Evolutionary conservation across 2,329 filamentous ascomycete genomes (phyloP), one percentile per base, ranked within the genome.

Genomic region (Sphaerulina vaccinii): DNA sequence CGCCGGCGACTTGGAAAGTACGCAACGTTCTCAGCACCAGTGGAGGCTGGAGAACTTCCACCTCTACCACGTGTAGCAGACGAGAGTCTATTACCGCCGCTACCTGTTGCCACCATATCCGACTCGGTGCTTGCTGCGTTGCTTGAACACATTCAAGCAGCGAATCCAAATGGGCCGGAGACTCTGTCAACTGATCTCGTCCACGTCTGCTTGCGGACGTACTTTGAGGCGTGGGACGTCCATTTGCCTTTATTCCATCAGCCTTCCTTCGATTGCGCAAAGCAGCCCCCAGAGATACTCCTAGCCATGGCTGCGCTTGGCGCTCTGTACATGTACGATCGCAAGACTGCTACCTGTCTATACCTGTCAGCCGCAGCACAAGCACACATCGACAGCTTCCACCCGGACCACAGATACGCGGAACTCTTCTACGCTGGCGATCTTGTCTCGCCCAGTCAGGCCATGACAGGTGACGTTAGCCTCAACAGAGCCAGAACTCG

Each of bases 211-310:
- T 39, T 49, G 13, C 29, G 24, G 15, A 41, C 47, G 5, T 49
- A 24, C 29, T 42, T 49, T n/a, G 36, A 49, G 18, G 21, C 38
- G 3, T 49, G 35, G 24, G 33, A 49, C 13, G 10, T 49, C 4
- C 47, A 49, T 32, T 19, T 49, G 10, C 47, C 38, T n/a, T 32
- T 49, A n/a, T 35, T 49, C 15, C 47, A 43, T 18, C 11, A 10
- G 4, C 38, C 22, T 7, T 33, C 24, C 11, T 49, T 43, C 9
- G 24, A 49, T 11, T 33, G n/a, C 16, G 29, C 24, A 10, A 13
- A 19, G 2, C 23, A 35, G 22, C 16, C 27, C n/a, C 47, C 47
- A 7, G 23, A 37, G 38, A 16, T 42, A 1, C 16, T 49, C 3
- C 27, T 49, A 4, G 19, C 29, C 18, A 36, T 49, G n/a, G 38